Conservation (phyloP, 345 rosid genomes). For the Balakata baccata region DNA sequence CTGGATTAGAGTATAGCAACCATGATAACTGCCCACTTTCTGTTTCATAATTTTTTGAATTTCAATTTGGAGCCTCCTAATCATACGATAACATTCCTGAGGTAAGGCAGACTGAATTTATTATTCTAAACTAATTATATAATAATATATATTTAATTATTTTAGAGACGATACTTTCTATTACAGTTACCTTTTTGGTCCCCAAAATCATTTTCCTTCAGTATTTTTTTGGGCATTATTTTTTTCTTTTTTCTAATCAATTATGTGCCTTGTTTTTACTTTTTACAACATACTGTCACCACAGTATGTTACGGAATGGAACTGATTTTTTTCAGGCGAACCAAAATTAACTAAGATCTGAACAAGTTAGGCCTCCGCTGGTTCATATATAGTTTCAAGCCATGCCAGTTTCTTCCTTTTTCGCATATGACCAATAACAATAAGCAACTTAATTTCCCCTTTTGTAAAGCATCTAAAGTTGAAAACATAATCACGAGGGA, state of each 20-base stretch:
- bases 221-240: not conserved
- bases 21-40: slow-evolving; percentile 26
- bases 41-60: slow-evolving; percentile 23
- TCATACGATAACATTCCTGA: not conserved
- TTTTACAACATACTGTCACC: not conserved
- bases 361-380: not conserved
- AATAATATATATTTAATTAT: too few species aligned
- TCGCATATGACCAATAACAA: too few species aligned
- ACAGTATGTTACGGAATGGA: too few species aligned
- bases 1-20: slow-evolving; percentile 12
- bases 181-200: not conserved
- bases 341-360: too few species aligned
- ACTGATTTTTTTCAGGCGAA: too few species aligned
- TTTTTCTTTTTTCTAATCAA: not conserved
- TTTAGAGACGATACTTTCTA: too few species aligned
- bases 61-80: slow-evolving; percentile 1
- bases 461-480: not conserved
- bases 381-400: not conserved
- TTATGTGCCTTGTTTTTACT: not conserved
- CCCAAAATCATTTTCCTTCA: not conserved
- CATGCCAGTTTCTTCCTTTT: too few species aligned
- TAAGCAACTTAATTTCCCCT: not conserved
- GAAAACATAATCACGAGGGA: slow-evolving; percentile 1
- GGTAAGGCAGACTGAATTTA: too few species aligned
- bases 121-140: too few species aligned